These are phyloP conservation scores for Dianthus caryophyllus DNA, from an alignment of 148 eudicot genomes.

Conservation along the genomic window DNA sequence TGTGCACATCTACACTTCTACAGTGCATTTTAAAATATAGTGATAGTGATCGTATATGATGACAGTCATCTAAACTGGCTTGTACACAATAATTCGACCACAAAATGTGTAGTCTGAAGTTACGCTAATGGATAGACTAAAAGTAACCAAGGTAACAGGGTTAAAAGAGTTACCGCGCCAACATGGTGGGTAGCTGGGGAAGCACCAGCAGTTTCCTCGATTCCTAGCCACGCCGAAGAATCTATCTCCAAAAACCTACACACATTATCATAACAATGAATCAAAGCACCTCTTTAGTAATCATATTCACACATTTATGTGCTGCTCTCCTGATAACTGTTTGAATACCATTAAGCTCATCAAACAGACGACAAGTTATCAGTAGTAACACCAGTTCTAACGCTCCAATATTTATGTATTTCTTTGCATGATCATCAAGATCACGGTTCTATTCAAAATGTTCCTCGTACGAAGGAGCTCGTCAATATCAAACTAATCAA, in stretches of 20 bases:
- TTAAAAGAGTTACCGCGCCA: constrained; percentile 57
- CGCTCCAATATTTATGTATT: not conserved
- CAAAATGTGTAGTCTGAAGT: not conserved
- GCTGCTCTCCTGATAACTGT: not conserved
- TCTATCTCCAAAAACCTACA: constrained; percentile 76
- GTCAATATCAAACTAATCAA: not conserved
- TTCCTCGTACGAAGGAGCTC: not conserved
- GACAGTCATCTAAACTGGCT: not conserved
- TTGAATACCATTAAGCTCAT: not conserved
- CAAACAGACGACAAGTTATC: no score
- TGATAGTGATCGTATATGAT: not conserved
- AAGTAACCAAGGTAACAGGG: not conserved
- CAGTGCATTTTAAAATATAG: not conserved
- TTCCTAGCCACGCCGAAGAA: constrained; percentile 62
- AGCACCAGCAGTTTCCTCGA: constrained; percentile 72
- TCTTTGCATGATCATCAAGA: not conserved
- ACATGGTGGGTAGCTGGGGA: constrained; percentile 51
- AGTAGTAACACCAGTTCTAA: not conserved
- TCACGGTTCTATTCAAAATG: not conserved
- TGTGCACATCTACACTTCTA: not conserved
- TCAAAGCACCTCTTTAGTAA: not conserved
- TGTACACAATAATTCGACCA: not conserved
- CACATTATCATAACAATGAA: not conserved
- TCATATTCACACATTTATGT: not conserved
- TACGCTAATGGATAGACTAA: not conserved